phyloP scores from a whole-genome alignment of 768 basidiomycete genomes.

The Gymnopilus dilepis region DNA sequence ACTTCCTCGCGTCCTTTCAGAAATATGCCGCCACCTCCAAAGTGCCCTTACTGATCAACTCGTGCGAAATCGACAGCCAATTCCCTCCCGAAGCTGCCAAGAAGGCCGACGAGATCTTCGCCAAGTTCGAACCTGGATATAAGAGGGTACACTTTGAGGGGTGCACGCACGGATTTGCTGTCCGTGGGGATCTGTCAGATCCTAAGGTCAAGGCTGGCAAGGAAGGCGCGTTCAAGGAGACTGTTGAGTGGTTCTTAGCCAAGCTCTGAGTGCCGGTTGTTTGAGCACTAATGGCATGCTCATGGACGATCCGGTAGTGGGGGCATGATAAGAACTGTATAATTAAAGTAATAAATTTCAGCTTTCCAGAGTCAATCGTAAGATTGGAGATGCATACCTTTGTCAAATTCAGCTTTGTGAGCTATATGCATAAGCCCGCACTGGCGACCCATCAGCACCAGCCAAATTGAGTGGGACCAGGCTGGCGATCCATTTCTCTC shows the following conservation, averaged over 20 bases:
- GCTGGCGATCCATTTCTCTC: slow-evolving; percentile 48
- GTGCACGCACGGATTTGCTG: slow-evolving; percentile 59
- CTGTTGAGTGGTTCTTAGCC: slow-evolving; percentile 57
- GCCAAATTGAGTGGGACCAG: slow-evolving; percentile 64
- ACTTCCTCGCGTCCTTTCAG: slow-evolving; percentile 33
- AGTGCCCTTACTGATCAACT: slow-evolving; percentile 71
- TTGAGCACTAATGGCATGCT: too few species aligned
- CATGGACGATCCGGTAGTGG: too few species aligned
- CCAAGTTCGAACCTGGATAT: slow-evolving; percentile 54
- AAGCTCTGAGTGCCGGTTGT: too few species aligned
- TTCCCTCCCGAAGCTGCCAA: slow-evolving; percentile 55
- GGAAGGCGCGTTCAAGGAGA: slow-evolving; percentile 64
- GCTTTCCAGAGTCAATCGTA: too few species aligned
- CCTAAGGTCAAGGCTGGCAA: slow-evolving; percentile 64
- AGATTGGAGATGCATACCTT: too few species aligned
- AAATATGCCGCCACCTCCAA: slow-evolving; percentile 50
- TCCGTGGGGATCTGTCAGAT: slow-evolving; percentile 51
- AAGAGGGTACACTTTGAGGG: slow-evolving; percentile 53
- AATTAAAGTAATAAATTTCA: too few species aligned
- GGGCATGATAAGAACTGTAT: too few species aligned
- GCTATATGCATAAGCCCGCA: slow-evolving; percentile 67
- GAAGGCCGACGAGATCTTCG: slow-evolving; percentile 55
- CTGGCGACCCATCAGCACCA: slow-evolving; percentile 69
- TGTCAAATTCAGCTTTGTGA: neutral
- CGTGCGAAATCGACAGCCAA: slow-evolving; percentile 54